Conservation (phyloP, 768 basidiomycete species). For the Clitopilus hobsonii region DNA sequence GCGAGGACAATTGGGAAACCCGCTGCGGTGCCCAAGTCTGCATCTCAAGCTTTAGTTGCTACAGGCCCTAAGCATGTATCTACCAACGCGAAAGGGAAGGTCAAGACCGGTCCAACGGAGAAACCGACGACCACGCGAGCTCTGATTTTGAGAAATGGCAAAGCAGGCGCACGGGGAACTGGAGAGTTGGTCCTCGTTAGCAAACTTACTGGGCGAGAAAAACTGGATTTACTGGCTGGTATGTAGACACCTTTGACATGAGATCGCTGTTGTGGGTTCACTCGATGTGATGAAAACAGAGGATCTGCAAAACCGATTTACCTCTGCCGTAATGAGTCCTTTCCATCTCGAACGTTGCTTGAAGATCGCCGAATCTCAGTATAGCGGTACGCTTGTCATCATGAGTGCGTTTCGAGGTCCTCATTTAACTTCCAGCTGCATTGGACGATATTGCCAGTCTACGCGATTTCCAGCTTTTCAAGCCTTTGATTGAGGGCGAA, state of each 20-base stretch:
- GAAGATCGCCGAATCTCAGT: constrained; percentile 71
- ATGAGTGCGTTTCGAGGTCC: neutral
- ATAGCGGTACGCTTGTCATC: constrained; percentile 44
- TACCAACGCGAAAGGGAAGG: constrained; percentile 25
- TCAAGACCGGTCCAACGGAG: constrained; percentile 40
- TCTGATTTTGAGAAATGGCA: constrained; percentile 69
- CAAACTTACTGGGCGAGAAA: constrained; percentile 72
- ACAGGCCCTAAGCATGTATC: constrained; percentile 52
- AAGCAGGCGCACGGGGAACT: constrained; percentile 65
- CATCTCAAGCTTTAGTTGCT: constrained; percentile 45
- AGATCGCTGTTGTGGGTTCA: too few relatives aligned
- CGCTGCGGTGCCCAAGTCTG: constrained; percentile 19
- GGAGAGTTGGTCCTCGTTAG: constrained; percentile 58
- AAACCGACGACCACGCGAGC: constrained; percentile 70
- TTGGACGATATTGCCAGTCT: constrained; percentile 67
- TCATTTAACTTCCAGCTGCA: constrained; percentile 33
- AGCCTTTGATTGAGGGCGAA: constrained; percentile 50
- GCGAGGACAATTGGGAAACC: constrained; percentile 17
- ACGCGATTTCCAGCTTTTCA: constrained; percentile 62
- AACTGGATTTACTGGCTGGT: constrained; percentile 78
- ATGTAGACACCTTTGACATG: constrained; percentile 13
- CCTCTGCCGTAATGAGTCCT: constrained; percentile 56
- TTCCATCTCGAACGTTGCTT: constrained; percentile 61
- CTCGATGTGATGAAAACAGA: constrained; percentile 37
- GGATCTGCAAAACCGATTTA: constrained; percentile 58